Conservation (phyloP, 2,329 filamentous ascomycete genomes). For the Colletotrichum abscissum region DNA sequence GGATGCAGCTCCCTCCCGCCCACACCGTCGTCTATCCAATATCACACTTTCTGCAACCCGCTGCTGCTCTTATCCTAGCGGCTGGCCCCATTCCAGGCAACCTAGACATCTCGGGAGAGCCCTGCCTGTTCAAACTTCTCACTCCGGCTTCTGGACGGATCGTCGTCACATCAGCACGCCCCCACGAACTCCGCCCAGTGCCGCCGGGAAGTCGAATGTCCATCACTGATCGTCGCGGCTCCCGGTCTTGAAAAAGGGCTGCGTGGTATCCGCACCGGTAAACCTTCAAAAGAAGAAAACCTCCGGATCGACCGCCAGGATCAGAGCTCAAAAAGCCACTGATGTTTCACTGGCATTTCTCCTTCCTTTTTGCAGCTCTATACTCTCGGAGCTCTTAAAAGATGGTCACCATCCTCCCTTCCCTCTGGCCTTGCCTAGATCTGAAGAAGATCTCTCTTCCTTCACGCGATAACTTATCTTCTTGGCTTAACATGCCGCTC, state of each 20-base stretch:
- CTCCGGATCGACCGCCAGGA: slow-evolving; percentile 20
- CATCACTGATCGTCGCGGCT: slow-evolving; percentile 27
- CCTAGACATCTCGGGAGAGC: slow-evolving; percentile 19
- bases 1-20: neutral
- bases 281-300: neutral
- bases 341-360: slow-evolving; percentile 17
- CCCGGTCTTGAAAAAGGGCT: slow-evolving; percentile 11
- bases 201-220: slow-evolving; percentile 7
- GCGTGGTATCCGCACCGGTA: neutral
- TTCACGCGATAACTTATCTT: slow-evolving; percentile 5
- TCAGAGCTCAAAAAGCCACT: neutral
- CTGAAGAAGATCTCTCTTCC: slow-evolving; percentile 6
- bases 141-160: slow-evolving; percentile 24
- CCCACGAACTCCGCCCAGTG: slow-evolving; percentile 5
- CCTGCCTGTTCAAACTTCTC: neutral
- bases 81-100: neutral
- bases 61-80: slow-evolving; percentile 21
- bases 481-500: slow-evolving; percentile 28
- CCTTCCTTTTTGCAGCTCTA: slow-evolving; percentile 2
- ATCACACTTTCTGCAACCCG: neutral
- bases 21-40: slow-evolving; percentile 2
- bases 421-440: slow-evolving; percentile 13
- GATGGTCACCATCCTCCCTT: slow-evolving; percentile 29
- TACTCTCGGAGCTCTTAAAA: slow-evolving; percentile 16
- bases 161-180: slow-evolving; percentile 11